These are phyloP conservation scores for Cephalotrichum gorgonifer DNA, from an alignment of 2,329 filamentous ascomycete species.

Conservation along the genomic window DNA sequence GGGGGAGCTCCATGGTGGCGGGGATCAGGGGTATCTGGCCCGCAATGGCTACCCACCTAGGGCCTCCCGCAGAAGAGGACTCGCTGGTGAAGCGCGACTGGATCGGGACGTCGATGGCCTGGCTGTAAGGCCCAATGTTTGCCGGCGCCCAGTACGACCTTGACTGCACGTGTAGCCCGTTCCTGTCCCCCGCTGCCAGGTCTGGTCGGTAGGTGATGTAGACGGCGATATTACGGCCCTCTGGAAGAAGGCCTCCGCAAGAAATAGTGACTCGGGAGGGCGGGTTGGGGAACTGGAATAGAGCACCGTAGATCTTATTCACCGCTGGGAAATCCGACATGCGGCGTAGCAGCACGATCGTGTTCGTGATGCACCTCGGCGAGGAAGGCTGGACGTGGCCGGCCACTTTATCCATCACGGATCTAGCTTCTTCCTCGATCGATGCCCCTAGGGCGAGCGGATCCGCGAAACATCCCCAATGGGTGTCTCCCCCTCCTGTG, in stretches of 20 bases:
- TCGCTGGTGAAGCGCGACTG: background rate
- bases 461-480: slow-evolving; percentile 29
- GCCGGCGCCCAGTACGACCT: slow-evolving; percentile 95
- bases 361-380: slow-evolving; percentile 37
- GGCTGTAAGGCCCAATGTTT: slow-evolving; percentile 95
- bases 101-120: slow-evolving; percentile 55
- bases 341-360: slow-evolving; percentile 59
- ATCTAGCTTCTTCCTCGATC: slow-evolving; percentile 36
- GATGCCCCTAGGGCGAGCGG: slow-evolving; percentile 12
- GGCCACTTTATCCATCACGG: slow-evolving; percentile 34
- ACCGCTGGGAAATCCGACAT: slow-evolving; percentile 72
- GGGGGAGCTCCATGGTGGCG: slow-evolving; percentile 58
- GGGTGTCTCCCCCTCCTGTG: slow-evolving; percentile 10
- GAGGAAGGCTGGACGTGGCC: slow-evolving; percentile 23
- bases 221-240: slow-evolving; percentile 49
- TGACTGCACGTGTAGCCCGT: slow-evolving; percentile 79
- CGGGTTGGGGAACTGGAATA: slow-evolving; percentile 72
- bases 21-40: slow-evolving; percentile 89
- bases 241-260: slow-evolving; percentile 57
- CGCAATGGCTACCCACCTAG: slow-evolving; percentile 54
- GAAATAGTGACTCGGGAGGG: slow-evolving; percentile 78
- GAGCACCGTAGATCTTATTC: slow-evolving; percentile 64
- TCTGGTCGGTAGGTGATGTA: slow-evolving; percentile 31
- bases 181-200: slow-evolving; percentile 26
- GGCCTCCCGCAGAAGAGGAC: slow-evolving; percentile 9